These are phyloP conservation scores for Debaryomyces subglobosus DNA, from an alignment of 1,139 yeast species.

Conservation along the genomic window DNA sequence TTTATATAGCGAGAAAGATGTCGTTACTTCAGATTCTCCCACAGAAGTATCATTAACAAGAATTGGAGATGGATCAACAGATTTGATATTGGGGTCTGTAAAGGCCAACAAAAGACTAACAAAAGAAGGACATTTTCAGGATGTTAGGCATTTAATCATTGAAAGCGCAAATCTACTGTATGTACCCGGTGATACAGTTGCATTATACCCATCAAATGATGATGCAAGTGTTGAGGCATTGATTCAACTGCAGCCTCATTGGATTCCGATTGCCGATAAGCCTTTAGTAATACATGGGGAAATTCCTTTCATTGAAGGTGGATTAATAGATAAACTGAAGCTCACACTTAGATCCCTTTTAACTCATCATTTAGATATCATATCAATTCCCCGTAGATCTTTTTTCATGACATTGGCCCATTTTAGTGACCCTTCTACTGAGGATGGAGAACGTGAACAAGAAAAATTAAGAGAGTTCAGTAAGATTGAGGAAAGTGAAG, in stretches of 20 bases:
- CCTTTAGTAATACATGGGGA: slow-evolving; percentile 40
- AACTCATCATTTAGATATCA: slow-evolving; percentile 78
- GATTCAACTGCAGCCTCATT: slow-evolving; percentile 65
- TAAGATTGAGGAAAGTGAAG: slow-evolving; percentile 73
- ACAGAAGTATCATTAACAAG: slow-evolving; percentile 28
- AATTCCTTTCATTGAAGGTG: slow-evolving; percentile 53
- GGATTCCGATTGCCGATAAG: slow-evolving; percentile 71
- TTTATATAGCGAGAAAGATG: slow-evolving; percentile 25
- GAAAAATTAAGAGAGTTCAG: slow-evolving; percentile 79
- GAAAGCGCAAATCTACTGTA: slow-evolving; percentile 41
- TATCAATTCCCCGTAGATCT: slow-evolving; percentile 80
- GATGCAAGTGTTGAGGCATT: slow-evolving; percentile 64
- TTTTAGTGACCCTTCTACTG: slow-evolving; percentile 60
- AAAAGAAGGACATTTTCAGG: slow-evolving; percentile 78
- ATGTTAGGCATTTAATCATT: slow-evolving; percentile 69
- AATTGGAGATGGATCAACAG: slow-evolving; percentile 2
- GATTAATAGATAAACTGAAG: slow-evolving; percentile 49
- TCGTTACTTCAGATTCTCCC: slow-evolving; percentile 9
- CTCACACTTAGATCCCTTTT: slow-evolving; percentile 71
- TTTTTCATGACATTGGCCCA: slow-evolving; percentile 74
- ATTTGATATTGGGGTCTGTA: slow-evolving; percentile 44
- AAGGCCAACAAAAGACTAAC: slow-evolving; percentile 63
- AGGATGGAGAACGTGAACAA: slow-evolving; percentile 58
- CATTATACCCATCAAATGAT: slow-evolving; percentile 76
- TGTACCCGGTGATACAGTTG: slow-evolving; percentile 79